Percentiles rank a stretch among this genome's conserved stretches.
Evolutionary conservation across 1,284 basidiomycete species (phyloP).

Genomic region (Hemileia vastatrix): DNA sequence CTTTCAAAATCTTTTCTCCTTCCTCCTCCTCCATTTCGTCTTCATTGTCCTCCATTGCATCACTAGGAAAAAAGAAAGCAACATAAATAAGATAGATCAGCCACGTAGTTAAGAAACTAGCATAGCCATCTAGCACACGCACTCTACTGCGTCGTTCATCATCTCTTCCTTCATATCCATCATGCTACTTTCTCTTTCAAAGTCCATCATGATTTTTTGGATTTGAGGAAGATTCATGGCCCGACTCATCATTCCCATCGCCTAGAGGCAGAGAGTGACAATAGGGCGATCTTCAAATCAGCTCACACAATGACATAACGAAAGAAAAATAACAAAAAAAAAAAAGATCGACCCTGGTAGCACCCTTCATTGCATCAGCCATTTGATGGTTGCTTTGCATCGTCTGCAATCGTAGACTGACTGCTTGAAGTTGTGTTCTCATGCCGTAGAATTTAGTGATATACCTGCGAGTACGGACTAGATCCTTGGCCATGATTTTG

Average conservation of each 20-base stretch:
- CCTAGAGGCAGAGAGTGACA: slow-evolving; percentile 50
- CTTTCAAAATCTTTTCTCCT: slow-evolving; percentile 86
- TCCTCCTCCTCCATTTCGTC: slow-evolving; percentile 84
- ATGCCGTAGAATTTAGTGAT: slow-evolving; percentile 98
- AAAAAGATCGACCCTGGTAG: slow-evolving; percentile 63
- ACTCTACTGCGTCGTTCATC: slow-evolving; percentile 95
- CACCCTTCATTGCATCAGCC: slow-evolving; percentile 98
- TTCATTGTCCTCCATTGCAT: slow-evolving; percentile 91
- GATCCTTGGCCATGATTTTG: slow-evolving; percentile 98
- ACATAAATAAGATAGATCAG: no score
- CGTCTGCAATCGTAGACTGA: slow-evolving; percentile 90
- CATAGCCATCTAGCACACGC: neutral
- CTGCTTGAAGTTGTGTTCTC: slow-evolving; percentile 95
- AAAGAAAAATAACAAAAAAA: neutral
- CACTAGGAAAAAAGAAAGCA: slow-evolving; percentile 45
- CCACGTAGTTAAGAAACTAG: neutral
- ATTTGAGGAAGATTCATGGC: slow-evolving; percentile 90
- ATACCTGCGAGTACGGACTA: slow-evolving; percentile 88
- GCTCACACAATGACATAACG: neutral
- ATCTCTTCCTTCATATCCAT: slow-evolving; percentile 99
- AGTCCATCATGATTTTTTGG: slow-evolving; percentile 92
- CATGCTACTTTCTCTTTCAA: slow-evolving; percentile 88
- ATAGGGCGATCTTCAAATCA: neutral
- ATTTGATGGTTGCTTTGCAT: slow-evolving; percentile 95
- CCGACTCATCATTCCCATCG: slow-evolving; percentile 97